These are phyloP conservation scores for Penicillium cosmopolitanum DNA, from an alignment of 495 filamentous ascomycete genomes.

Conservation along the genomic window DNA sequence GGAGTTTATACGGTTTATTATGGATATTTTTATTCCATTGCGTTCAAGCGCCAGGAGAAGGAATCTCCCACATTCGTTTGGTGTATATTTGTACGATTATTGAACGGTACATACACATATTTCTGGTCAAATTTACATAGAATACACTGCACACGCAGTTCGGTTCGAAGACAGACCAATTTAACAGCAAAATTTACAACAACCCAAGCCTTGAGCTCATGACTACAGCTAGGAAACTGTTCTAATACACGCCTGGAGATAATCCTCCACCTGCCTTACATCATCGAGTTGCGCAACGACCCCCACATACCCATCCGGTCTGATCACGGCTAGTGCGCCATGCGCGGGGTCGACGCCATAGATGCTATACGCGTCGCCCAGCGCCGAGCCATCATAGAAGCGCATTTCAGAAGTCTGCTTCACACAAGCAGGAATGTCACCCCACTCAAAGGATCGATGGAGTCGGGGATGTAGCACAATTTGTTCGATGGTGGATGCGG, in stretches of 20 bases:
- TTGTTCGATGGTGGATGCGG: conserved; percentile 56
- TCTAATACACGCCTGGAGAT: conserved; percentile 7
- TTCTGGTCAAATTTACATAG: neutral
- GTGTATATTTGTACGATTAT: neutral
- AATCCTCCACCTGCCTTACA: conserved; percentile 5
- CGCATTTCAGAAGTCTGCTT: conserved; percentile 56
- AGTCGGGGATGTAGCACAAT: conserved; percentile 62
- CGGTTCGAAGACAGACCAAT: neutral
- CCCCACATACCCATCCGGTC: conserved; percentile 71
- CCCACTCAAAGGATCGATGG: conserved; percentile 51
- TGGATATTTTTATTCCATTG: conserved; percentile 1
- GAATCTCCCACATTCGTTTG: conserved; percentile 1
- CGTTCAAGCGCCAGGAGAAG: conserved; percentile 14
- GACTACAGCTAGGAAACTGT: neutral
- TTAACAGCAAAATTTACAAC: neutral
- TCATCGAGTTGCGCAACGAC: conserved; percentile 28
- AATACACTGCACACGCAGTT: neutral
- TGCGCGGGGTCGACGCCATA: conserved; percentile 62
- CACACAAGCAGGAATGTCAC: conserved; percentile 58
- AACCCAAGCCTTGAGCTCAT: no score
- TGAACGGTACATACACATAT: neutral
- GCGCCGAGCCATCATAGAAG: conserved; percentile 66
- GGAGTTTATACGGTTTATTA: conserved; percentile 11
- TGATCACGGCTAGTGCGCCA: conserved; percentile 62
- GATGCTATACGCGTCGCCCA: conserved; percentile 65